phyloP scores from a whole-genome alignment of 2,329 filamentous ascomycete genomes.

The Beauveria medogensis region DNA sequence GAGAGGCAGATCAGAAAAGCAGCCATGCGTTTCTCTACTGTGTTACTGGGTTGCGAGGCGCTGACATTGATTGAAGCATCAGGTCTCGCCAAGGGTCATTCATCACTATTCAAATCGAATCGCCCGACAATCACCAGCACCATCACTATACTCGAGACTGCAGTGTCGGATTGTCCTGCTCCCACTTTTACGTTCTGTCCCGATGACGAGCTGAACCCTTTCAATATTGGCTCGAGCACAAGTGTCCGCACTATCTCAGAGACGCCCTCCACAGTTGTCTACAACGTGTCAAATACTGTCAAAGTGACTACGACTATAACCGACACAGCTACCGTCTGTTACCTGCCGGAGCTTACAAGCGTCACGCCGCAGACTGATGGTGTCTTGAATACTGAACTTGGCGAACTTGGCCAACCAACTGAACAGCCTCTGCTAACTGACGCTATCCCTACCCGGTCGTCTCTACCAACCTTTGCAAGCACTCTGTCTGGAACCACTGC shows the following conservation, averaged over 20 bases:
- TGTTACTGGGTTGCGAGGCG: neutral
- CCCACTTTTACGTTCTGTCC: neutral
- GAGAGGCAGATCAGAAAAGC: neutral
- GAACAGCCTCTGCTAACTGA: constrained; percentile 14
- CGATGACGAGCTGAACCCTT: neutral
- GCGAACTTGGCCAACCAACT: neutral
- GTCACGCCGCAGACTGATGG: constrained; percentile 3
- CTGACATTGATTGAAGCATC: constrained; percentile 3
- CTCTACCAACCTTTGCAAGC: constrained; percentile 17
- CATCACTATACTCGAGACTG: neutral
- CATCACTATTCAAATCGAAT: neutral
- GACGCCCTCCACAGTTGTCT: neutral
- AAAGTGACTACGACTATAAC: neutral
- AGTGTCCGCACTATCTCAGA: neutral
- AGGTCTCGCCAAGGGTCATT: neutral
- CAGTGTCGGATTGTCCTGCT: neutral
- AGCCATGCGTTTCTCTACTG: neutral
- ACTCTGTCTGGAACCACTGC: constrained; percentile 5
- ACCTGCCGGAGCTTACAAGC: neutral
- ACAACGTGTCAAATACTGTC: neutral
- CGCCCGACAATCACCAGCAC: neutral
- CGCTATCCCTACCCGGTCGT: constrained; percentile 25
- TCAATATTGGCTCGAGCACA: neutral
- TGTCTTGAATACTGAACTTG: neutral
- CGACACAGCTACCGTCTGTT: neutral